Conservation (phyloP, 176 grass and related monocot species). For the Chrysopogon serrulatus region DNA sequence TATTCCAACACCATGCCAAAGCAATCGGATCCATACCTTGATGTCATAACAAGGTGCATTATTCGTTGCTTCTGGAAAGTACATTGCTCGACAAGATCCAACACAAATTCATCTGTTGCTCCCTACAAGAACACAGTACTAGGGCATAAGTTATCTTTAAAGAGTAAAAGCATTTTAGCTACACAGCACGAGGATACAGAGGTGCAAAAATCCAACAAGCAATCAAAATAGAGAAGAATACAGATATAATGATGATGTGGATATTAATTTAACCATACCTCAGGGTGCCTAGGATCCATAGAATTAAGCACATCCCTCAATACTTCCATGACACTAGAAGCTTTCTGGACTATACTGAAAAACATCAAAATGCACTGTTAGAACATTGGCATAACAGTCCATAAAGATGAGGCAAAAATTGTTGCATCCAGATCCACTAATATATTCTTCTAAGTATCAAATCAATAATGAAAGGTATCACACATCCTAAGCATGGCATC, state of each 20-base stretch:
- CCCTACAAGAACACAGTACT: conserved; percentile 42
- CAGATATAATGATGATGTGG: background rate
- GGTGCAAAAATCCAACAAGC: background rate
- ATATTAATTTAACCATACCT: conserved; percentile 50
- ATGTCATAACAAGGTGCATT: conserved; percentile 95
- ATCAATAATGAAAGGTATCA: background rate
- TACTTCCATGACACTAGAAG: conserved; percentile 82
- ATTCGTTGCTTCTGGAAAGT: conserved; percentile 94
- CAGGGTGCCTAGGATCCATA: conserved; percentile 73
- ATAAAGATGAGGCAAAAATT: background rate
- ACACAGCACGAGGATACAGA: background rate
- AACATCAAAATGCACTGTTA: conserved; percentile 4
- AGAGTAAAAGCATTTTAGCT: background rate
- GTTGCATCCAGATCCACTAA: background rate
- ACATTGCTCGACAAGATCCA: conserved; percentile 96
- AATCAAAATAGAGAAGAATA: background rate
- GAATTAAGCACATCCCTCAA: conserved; percentile 84
- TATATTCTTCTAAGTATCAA: background rate
- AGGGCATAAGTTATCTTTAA: background rate
- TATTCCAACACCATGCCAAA: background rate
- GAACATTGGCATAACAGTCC: background rate
- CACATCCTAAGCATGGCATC: background rate
- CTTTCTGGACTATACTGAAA: conserved; percentile 86
- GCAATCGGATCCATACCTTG: conserved; percentile 35
- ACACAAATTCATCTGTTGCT: conserved; percentile 85